Evolutionary conservation across 768 basidiomycete genomes (phyloP).

Genomic region (Austroboletus eburneus): DNA sequence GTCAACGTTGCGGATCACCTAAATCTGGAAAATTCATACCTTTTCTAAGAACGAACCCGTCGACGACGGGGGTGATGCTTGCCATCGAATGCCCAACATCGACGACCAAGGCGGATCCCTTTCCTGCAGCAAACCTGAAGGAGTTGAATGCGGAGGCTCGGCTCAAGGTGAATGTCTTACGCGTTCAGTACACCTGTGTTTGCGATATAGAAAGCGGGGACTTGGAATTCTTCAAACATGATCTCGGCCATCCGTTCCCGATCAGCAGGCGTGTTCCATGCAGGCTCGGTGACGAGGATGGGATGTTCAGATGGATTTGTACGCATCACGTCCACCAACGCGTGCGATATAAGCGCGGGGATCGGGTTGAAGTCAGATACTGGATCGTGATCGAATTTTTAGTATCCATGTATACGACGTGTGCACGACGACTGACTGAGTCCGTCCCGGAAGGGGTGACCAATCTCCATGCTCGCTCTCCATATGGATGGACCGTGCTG

Average conservation of each 20-base stretch:
- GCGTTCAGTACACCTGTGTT: slow-evolving; percentile 93
- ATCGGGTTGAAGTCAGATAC: slow-evolving; percentile 78
- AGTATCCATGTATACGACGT: neutral
- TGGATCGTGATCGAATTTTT: slow-evolving; percentile 25
- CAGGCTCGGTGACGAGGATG: slow-evolving; percentile 87
- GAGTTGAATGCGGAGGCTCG: slow-evolving; percentile 10
- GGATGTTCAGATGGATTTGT: slow-evolving; percentile 84
- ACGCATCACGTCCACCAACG: slow-evolving; percentile 71
- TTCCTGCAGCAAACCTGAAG: slow-evolving; percentile 88
- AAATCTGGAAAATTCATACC: slow-evolving; percentile 40
- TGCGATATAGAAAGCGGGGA: slow-evolving; percentile 94
- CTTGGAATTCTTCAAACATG: slow-evolving; percentile 94
- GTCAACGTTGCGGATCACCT: neutral
- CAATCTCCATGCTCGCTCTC: slow-evolving; percentile 86
- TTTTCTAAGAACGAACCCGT: slow-evolving; percentile 96
- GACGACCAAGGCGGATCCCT: slow-evolving; percentile 94
- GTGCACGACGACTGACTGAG: slow-evolving; percentile 54
- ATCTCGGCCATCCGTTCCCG: slow-evolving; percentile 94
- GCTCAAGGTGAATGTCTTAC: slow-evolving; percentile 41
- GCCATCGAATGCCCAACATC: slow-evolving; percentile 89
- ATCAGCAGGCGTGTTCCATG: slow-evolving; percentile 94
- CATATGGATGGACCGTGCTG: slow-evolving; percentile 88
- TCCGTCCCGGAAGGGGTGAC: slow-evolving; percentile 79
- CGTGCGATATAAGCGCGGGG: slow-evolving; percentile 67
- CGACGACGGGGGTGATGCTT: slow-evolving; percentile 92